Base-by-base conservation (phyloP, 129 eudicot species). In the Artemisia tridentata region DNA sequence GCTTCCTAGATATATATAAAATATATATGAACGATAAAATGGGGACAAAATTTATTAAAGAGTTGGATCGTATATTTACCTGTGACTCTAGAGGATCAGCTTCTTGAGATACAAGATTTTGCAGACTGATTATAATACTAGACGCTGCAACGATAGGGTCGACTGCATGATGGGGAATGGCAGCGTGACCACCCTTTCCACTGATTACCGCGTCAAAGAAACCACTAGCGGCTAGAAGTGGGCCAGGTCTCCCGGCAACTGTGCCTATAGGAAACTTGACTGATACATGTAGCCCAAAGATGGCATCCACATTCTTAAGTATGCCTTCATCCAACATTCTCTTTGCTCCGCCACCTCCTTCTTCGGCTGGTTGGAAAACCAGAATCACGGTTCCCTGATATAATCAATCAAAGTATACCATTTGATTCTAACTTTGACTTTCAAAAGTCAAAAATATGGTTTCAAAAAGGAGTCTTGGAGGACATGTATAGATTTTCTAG, bases 151-250 rank as follows among this genome's bases (percentile, higher is more conserved):
- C 17, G 14, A 85, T 73, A 20, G 86, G 91, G 75, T 88, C 95
- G 0, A 85, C 62, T 21, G 91, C 45, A 49, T 70, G 75, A 29
- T 85, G 91, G 10, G 91, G 95, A 76, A 78, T 60, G 53, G 91
- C 91, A 4, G 88, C 95, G 59, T 85, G 88, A 41, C 91, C 91
- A 11, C 95, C 95, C 63, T 85, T 88, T 31, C 91, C 87, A 14
- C 53, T 73, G 60, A 85, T 82, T 48, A 67, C 73, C 12, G 85
- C 87, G 79, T 85, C 85, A 72, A 85, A 85, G 70, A 76, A 74
- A 46, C 87, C 91, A 73, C 79, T 64, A 38, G 63, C 87, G 18
- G 91, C 91, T 59, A 79, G 38, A 48, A 73, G 1, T 12, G 83
- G 83, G 54, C 87, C 91, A 11, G 81, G 8, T 25, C 79, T 67